These are phyloP conservation scores for Pseudocercospora cruenta DNA, from an alignment of 2,329 filamentous ascomycete genomes.

Conservation along the genomic window DNA sequence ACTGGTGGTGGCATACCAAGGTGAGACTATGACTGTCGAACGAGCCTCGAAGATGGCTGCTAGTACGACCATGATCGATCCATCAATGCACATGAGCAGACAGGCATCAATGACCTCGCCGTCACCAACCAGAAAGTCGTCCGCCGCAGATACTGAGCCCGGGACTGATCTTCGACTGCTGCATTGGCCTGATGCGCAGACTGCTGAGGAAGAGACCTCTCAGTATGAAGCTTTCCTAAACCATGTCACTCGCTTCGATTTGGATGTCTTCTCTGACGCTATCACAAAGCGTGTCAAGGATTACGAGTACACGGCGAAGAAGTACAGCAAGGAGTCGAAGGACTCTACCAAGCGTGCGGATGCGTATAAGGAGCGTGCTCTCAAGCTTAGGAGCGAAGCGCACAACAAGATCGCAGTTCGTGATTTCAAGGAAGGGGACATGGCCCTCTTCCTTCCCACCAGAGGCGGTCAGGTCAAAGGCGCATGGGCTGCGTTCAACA, in stretches of 20 bases:
- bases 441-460: constrained; percentile 91
- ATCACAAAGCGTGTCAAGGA: constrained; percentile 90
- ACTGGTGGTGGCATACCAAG: constrained; percentile 76
- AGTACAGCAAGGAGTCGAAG: constrained; percentile 87
- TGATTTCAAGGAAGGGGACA: constrained; percentile 93
- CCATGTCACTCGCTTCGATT: constrained; percentile 75
- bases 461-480: constrained; percentile 84
- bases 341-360: constrained; percentile 46
- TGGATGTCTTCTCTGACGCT: constrained; percentile 81
- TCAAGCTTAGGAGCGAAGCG: constrained; percentile 77
- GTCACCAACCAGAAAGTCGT: constrained; percentile 59
- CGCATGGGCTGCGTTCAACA: constrained; percentile 98
- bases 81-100: constrained; percentile 50
- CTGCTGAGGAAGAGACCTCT: constrained; percentile 67
- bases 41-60: constrained; percentile 63
- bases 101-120: constrained; percentile 59
- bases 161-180: constrained; percentile 69
- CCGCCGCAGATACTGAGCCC: constrained; percentile 45
- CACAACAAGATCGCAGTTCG: constrained; percentile 96
- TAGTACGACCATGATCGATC: constrained; percentile 50
- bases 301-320: constrained; percentile 87
- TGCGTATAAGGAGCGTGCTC: constrained; percentile 80
- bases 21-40: constrained; percentile 71
- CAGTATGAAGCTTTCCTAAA: constrained; percentile 77
- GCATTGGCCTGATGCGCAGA: constrained; percentile 77